Percentiles rank a stretch among this genome's conserved stretches.
Conservation (phyloP, 75 land plant genomes). For the Isoetes taiwanensis region DNA sequence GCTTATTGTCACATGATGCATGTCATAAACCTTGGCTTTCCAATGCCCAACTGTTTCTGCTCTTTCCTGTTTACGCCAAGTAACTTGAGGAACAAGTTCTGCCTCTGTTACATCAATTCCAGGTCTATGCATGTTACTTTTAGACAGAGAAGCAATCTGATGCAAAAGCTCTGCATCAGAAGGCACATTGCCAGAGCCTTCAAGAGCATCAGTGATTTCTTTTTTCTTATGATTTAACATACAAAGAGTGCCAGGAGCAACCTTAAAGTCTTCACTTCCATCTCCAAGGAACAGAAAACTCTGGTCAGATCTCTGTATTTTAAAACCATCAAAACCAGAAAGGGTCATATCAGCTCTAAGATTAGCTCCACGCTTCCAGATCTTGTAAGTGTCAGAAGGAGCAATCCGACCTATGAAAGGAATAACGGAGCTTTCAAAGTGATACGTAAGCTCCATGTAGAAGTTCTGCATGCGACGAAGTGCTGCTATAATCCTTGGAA, state of each 20-base stretch:
- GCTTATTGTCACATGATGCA: neutral
- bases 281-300: slow-evolving; percentile 9
- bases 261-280: neutral
- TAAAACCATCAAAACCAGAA: slow-evolving; percentile 22
- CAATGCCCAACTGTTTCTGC: neutral
- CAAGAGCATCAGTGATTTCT: neutral
- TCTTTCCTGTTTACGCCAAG: neutral
- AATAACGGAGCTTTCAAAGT: slow-evolving; percentile 3
- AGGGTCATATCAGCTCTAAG: slow-evolving; percentile 33
- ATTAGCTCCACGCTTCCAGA: slow-evolving; percentile 32
- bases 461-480: neutral
- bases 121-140: neutral
- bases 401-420: slow-evolving; percentile 15
- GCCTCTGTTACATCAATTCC: neutral
- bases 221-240: neutral
- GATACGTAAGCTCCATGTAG: slow-evolving; percentile 7
- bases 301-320: slow-evolving; percentile 9
- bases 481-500: neutral
- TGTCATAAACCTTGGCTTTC: slow-evolving; percentile 6
- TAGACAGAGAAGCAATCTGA: neutral
- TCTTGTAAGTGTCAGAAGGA: slow-evolving; percentile 30
- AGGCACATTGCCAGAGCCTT: neutral
- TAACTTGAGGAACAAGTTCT: neutral
- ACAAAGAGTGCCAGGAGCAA: slow-evolving; percentile 2
- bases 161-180: neutral